Conservation (phyloP, 78 protist genomes). For the Emiliania huxleyi region DNA sequence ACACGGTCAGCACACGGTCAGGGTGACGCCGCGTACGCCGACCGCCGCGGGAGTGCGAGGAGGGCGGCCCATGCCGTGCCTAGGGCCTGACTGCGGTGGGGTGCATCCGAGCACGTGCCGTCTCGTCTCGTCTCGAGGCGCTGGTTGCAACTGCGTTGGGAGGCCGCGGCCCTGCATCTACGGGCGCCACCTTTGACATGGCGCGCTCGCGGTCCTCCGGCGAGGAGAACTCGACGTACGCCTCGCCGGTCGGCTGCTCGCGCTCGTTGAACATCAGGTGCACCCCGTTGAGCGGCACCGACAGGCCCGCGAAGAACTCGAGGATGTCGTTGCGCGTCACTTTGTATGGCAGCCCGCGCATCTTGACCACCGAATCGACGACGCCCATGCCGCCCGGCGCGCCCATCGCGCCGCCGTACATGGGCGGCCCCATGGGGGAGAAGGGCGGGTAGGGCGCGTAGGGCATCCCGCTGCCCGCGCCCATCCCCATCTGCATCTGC, state of each 20-base stretch:
- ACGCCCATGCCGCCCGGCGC: background rate
- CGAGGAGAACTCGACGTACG: background rate
- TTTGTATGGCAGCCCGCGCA: conserved; percentile 32
- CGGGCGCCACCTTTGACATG: too few species aligned
- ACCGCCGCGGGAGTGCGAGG: too few species aligned
- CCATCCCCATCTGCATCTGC: background rate
- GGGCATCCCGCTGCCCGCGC: background rate
- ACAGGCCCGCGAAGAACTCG: background rate
- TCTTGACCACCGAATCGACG: background rate
- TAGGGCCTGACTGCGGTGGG: too few species aligned
- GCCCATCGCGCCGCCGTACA: background rate
- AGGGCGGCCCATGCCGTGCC: too few species aligned
- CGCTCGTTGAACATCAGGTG: background rate
- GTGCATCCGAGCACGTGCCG: too few species aligned
- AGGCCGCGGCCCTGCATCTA: too few species aligned
- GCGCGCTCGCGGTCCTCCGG: conserved; percentile 8
- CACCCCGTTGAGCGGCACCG: background rate
- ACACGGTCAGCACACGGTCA: too few species aligned
- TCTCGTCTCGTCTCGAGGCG: too few species aligned
- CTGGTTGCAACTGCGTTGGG: too few species aligned
- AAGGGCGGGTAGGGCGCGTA: background rate
- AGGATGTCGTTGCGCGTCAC: conserved; percentile 8
- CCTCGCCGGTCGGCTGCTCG: conserved; percentile 31
- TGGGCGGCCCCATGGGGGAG: background rate
- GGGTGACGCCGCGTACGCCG: too few species aligned